Evolutionary conservation across 108 stramenopile species (phyloP).

Genomic region (Skeletonema costatum): DNA sequence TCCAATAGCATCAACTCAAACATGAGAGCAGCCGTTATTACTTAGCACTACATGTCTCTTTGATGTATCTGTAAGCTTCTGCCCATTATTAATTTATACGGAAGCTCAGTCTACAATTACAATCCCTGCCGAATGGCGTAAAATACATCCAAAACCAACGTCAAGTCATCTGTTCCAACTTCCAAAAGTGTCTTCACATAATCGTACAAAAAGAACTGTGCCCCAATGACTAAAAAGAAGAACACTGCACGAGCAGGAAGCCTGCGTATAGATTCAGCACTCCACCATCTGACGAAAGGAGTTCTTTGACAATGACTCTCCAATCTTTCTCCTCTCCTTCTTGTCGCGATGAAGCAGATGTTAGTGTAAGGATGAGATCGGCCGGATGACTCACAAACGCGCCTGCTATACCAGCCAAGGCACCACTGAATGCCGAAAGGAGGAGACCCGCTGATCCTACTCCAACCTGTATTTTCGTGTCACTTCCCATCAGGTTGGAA

Average conservation of each 20-base stretch:
- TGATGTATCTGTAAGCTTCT: too few species aligned
- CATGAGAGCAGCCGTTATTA: too few species aligned
- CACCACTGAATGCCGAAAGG: slow-evolving; percentile 80
- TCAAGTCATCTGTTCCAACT: slow-evolving; percentile 86
- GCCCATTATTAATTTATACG: too few species aligned
- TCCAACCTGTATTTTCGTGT: slow-evolving; percentile 73
- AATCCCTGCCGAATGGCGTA: slow-evolving; percentile 84
- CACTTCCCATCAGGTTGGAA: slow-evolving; percentile 55
- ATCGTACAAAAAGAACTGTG: slow-evolving; percentile 92
- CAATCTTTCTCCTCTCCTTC: slow-evolving; percentile 57
- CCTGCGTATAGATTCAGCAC: slow-evolving; percentile 80
- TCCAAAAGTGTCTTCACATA: slow-evolving; percentile 82
- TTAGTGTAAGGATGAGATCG: slow-evolving; percentile 86
- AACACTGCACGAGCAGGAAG: slow-evolving; percentile 70
- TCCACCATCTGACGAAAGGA: slow-evolving; percentile 73
- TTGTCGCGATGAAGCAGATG: slow-evolving; percentile 56
- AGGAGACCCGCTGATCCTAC: slow-evolving; percentile 71
- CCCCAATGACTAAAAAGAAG: slow-evolving; percentile 91
- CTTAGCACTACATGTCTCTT: too few species aligned
- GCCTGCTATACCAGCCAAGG: slow-evolving; percentile 80
- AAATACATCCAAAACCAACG: slow-evolving; percentile 89
- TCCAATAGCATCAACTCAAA: too few species aligned
- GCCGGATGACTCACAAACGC: slow-evolving; percentile 85
- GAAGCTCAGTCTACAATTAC: background rate
- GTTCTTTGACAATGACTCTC: slow-evolving; percentile 69